Base-by-base conservation (phyloP, 106 monocot species). In the Allium cepa region DNA sequence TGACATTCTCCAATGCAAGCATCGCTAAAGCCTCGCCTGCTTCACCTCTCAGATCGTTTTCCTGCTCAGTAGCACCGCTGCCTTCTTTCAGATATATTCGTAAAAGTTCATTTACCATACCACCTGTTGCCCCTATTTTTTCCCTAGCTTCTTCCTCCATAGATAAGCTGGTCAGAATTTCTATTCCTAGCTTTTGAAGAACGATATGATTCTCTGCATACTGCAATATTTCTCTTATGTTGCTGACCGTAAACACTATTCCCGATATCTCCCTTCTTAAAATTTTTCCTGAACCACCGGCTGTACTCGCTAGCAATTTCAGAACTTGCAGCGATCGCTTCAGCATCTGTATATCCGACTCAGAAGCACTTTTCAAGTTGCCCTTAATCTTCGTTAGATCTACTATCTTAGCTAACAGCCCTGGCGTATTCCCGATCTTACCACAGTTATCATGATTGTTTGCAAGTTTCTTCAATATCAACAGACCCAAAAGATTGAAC, bases 11-110 rank as follows among this genome's bases (percentile, higher is more conserved):
- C 51, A 94, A 16, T 13, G 85, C 60, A 47, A 94, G 76, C 84
- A 87, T 81, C 4, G 87, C 75, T 61, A 94, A 66, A 4, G 94
- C 87, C 69, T 90, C 88, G 17, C 91, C 94, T 0, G 87, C 94
- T 59, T 85, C 88, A 0, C 45, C 49, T 16, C 73, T 60, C 66
- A 87, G 52, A 5, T 60, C 47, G 3, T 48, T 72, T 45, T 76
- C 27, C 2, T 62, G 69, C 12, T 76, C 67, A 11, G 59, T 71
- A 17, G 72, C 8, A 36, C 36, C 5, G 12, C 17, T 17, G 8
- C 60, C 60, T 18, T 75, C 66, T 17, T 50, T 46, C 51, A 81
- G 70, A 63, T 81, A 77, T 4, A 81, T 67, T 14, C 36, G 10
- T 28, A 93, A 28, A 26, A 93, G 77, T 47, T 74, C 67, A 27